Evolutionary conservation across 768 basidiomycete species (phyloP).

Genomic region (Tylopilus felleus): DNA sequence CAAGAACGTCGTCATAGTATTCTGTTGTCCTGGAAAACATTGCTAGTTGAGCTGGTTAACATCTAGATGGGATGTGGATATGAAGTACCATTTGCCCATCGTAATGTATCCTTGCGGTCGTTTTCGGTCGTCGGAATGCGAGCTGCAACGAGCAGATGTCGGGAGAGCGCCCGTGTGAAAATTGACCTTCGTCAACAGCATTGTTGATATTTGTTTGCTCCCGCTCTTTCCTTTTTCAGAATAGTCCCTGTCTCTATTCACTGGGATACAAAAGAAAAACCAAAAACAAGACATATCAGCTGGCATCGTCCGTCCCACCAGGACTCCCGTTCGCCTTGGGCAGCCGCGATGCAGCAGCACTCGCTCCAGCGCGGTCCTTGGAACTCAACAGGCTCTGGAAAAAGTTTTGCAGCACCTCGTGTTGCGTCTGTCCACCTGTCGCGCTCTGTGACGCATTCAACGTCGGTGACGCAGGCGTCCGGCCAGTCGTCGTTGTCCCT

Average conservation of each 20-base stretch:
- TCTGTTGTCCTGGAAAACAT: conserved; percentile 55
- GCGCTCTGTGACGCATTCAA: conserved; percentile 39
- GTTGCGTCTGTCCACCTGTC: conserved; percentile 61
- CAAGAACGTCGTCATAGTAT: conserved; percentile 70
- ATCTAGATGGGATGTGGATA: background rate
- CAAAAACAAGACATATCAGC: conserved; percentile 15
- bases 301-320: conserved; percentile 37
- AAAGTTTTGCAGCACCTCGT: conserved; percentile 84
- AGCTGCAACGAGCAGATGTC: conserved; percentile 27
- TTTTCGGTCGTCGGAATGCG: conserved; percentile 12
- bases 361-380: conserved; percentile 51
- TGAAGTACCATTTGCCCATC: conserved; percentile 74
- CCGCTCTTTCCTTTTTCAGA: background rate
- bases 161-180: conserved; percentile 22
- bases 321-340: conserved; percentile 36
- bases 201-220: conserved; percentile 21
- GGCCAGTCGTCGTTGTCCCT: conserved; percentile 28
- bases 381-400: conserved; percentile 78
- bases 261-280: background rate
- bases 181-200: conserved; percentile 13
- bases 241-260: background rate
- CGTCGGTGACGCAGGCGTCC: conserved; percentile 40
- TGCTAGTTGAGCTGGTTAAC: background rate
- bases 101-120: conserved; percentile 10
- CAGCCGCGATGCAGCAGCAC: conserved; percentile 29